Percentiles rank a stretch among this genome's conserved stretches.
These are phyloP conservation scores for Wakefieldia striispora DNA, from an alignment of 768 basidiomycete genomes.

Conservation along the genomic window DNA sequence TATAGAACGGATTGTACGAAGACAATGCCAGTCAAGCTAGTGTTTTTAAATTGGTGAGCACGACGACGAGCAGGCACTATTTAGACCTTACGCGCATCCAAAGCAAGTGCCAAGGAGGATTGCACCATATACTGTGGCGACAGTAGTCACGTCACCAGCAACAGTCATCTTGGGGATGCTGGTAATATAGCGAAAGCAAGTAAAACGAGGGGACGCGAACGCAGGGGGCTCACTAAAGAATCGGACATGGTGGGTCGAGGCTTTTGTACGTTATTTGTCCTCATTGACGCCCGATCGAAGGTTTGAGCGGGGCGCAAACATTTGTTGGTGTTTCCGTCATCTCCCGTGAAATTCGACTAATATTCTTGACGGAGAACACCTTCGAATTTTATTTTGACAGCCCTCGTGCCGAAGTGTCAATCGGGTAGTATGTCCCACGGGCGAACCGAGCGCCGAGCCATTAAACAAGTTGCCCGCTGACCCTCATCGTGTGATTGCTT, in stretches of 20 bases:
- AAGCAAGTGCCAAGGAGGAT: slow-evolving; percentile 32
- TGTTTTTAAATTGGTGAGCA: slow-evolving; percentile 7
- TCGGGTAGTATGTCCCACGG: too few relatives aligned
- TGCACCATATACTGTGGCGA: slow-evolving; percentile 32
- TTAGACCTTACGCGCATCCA: slow-evolving; percentile 23
- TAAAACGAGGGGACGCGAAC: slow-evolving; percentile 32
- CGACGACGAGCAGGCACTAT: not conserved
- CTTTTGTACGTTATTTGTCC: slow-evolving; percentile 35
- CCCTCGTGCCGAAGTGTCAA: too few relatives aligned
- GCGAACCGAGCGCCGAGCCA: too few relatives aligned
- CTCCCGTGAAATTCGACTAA: slow-evolving; percentile 1
- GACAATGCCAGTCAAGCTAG: slow-evolving; percentile 31
- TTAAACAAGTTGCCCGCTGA: too few relatives aligned
- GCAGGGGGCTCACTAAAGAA: slow-evolving; percentile 22
- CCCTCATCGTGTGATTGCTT: too few relatives aligned
- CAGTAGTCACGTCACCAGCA: slow-evolving; percentile 31
- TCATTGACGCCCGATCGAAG: slow-evolving; percentile 28
- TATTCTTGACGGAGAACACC: too few relatives aligned
- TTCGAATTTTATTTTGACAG: too few relatives aligned
- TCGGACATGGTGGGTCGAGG: not conserved
- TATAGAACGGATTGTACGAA: slow-evolving; percentile 31
- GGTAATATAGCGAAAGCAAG: not conserved
- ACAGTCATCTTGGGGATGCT: slow-evolving; percentile 11
- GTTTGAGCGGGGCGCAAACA: slow-evolving; percentile 12
- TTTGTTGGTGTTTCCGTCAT: slow-evolving; percentile 12